These are phyloP conservation scores for Picocystis salinarum DNA, from an alignment of 139 green algal species.

Conservation along the genomic window DNA sequence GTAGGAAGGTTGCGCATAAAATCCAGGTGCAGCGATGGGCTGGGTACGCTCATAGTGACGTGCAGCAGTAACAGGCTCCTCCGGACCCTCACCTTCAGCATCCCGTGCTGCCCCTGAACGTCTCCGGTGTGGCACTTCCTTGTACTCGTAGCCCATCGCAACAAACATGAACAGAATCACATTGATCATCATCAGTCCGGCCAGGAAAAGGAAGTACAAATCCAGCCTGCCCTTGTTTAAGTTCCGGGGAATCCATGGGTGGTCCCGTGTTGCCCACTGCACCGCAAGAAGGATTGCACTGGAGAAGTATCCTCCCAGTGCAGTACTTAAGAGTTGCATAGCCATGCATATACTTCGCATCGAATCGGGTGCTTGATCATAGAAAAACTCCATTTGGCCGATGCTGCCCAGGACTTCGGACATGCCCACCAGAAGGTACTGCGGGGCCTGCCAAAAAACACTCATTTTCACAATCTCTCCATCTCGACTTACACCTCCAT, in stretches of 20 bases:
- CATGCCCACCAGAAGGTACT: slow-evolving; percentile 65
- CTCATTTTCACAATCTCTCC: slow-evolving; percentile 11
- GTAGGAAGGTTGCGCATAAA: too few relatives aligned
- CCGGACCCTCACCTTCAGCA: too few relatives aligned
- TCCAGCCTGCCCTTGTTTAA: slow-evolving; percentile 57
- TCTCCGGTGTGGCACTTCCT: slow-evolving; percentile 54
- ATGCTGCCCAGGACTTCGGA: slow-evolving; percentile 73
- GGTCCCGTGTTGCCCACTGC: slow-evolving; percentile 7
- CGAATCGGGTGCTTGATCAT: slow-evolving; percentile 73
- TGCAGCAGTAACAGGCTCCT: too few relatives aligned
- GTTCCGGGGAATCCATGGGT: slow-evolving; percentile 27
- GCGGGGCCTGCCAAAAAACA: slow-evolving; percentile 51
- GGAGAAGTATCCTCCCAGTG: slow-evolving; percentile 60
- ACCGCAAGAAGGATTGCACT: slow-evolving; percentile 36
- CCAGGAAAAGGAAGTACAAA: slow-evolving; percentile 51
- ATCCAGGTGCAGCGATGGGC: too few relatives aligned
- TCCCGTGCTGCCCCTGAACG: too few relatives aligned
- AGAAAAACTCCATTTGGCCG: slow-evolving; percentile 90
- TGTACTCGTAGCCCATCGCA: slow-evolving; percentile 50
- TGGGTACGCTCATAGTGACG: too few relatives aligned
- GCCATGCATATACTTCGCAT: slow-evolving; percentile 82
- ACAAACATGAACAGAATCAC: slow-evolving; percentile 10
- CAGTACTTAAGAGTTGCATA: slow-evolving; percentile 55
- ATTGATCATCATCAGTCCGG: slow-evolving; percentile 13
- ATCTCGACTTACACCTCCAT: background rate